phyloP scores from a whole-genome alignment of 257 asterid genomes.

The Solanum rostratum region DNA sequence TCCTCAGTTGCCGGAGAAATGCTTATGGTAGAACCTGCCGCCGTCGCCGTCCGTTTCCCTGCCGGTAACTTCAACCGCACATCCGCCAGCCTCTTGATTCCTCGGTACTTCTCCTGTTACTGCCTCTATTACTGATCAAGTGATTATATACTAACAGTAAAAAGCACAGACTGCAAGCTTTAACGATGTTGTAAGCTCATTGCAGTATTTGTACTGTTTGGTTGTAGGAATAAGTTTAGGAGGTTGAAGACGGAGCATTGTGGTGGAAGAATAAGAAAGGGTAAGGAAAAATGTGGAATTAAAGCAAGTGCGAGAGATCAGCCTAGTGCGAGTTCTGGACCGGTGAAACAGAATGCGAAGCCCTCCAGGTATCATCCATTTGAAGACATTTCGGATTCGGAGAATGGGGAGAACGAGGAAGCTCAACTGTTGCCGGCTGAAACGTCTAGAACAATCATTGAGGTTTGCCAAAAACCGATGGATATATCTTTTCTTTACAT shows the following conservation, averaged over 20 bases:
- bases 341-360: constrained; percentile 70
- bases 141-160: not conserved
- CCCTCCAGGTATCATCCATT: constrained; percentile 93
- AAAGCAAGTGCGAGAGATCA: constrained; percentile 50
- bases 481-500: not conserved
- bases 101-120: constrained; percentile 15
- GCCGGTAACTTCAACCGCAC: constrained; percentile 29
- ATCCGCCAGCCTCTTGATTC: constrained; percentile 28
- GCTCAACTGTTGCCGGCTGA: constrained; percentile 72
- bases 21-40: constrained; percentile 62
- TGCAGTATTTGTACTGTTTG: not conserved
- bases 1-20: constrained; percentile 14
- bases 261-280: constrained; percentile 16
- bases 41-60: constrained; percentile 40
- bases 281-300: constrained; percentile 23
- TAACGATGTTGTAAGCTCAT: not conserved
- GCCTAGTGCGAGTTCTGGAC: constrained; percentile 54
- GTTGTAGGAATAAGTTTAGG: constrained; percentile 20
- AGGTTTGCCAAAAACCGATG: constrained; percentile 15
- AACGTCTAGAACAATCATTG: constrained; percentile 68
- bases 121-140: not conserved
- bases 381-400: constrained; percentile 76
- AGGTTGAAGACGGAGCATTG: constrained; percentile 9
- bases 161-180: not conserved
- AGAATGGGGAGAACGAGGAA: constrained; percentile 35